phyloP scores from a whole-genome alignment of 495 filamentous ascomycete species.

The Venustampulla echinocandica region DNA sequence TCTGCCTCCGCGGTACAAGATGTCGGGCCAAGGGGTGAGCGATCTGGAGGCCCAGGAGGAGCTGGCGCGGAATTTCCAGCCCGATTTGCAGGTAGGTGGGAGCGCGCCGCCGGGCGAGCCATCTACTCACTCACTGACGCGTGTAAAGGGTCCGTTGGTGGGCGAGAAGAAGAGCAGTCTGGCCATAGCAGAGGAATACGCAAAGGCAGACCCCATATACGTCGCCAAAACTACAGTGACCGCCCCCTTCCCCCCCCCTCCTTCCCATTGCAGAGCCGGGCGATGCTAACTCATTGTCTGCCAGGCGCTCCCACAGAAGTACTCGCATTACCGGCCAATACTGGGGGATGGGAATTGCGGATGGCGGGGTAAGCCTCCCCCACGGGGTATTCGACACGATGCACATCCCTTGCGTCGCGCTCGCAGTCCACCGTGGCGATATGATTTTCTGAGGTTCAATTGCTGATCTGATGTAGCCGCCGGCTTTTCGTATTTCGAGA shows the following conservation, averaged over 20 bases:
- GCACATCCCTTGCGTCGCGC: neutral
- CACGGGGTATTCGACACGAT: conserved; percentile 4
- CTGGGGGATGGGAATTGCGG: conserved; percentile 94
- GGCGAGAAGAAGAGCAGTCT: conserved; percentile 69
- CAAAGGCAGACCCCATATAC: conserved; percentile 78
- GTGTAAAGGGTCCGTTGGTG: conserved; percentile 67
- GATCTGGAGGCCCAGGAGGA: conserved; percentile 46
- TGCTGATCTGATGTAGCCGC: conserved; percentile 50
- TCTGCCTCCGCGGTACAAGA: conserved; percentile 21
- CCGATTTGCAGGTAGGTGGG: conserved; percentile 50
- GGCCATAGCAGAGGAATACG: conserved; percentile 78
- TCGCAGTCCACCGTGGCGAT: neutral
- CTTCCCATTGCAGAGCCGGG: conserved; percentile 10
- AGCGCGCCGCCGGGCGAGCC: conserved; percentile 2
- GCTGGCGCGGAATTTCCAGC: conserved; percentile 54
- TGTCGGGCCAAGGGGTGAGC: conserved; percentile 21
- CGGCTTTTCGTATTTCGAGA: conserved; percentile 89
- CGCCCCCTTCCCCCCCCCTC: conserved; percentile 9
- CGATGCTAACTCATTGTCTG: conserved; percentile 14
- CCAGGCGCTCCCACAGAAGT: conserved; percentile 73
- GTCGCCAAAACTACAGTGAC: conserved; percentile 78
- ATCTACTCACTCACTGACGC: conserved; percentile 17
- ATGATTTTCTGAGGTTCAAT: neutral
- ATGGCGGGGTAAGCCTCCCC: conserved; percentile 74
- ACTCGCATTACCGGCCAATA: conserved; percentile 79